Percentiles rank a stretch among this genome's conserved stretches.
Evolutionary conservation across 2,329 filamentous ascomycete genomes (phyloP).

Genomic region (Talaromyces islandicus): DNA sequence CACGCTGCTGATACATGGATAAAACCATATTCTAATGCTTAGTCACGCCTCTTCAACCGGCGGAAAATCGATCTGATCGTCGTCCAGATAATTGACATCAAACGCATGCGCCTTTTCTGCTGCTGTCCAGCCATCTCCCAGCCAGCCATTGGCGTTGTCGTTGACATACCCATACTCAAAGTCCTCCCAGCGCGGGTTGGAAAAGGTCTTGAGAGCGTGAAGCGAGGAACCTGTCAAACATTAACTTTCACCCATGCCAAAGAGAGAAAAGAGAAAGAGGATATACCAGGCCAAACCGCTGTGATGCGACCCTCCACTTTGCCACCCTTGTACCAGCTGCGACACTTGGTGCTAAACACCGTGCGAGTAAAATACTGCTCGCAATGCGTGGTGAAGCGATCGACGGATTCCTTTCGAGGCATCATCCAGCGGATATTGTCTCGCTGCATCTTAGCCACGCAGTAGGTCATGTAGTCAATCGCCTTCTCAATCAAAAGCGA

Average conservation of each 20-base stretch:
- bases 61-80: constrained; percentile 31
- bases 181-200: constrained; percentile 14
- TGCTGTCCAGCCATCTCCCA: constrained; percentile 15
- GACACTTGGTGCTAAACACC: constrained; percentile 8
- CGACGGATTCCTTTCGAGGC: constrained; percentile 6
- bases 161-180: constrained; percentile 16
- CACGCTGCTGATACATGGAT: not conserved
- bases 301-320: constrained; percentile 15
- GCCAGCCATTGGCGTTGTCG: constrained; percentile 14
- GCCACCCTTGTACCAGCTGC: constrained; percentile 15
- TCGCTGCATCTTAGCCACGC: constrained; percentile 7
- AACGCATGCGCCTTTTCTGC: constrained; percentile 21
- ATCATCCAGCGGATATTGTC: constrained; percentile 17
- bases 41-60: constrained; percentile 1
- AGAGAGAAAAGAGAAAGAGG: not conserved
- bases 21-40: not conserved
- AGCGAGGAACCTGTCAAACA: constrained; percentile 12
- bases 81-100: constrained; percentile 30
- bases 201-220: constrained; percentile 13
- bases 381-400: constrained; percentile 7
- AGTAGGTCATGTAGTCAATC: constrained; percentile 10
- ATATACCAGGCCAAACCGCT: constrained; percentile 19
- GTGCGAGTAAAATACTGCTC: constrained; percentile 6
- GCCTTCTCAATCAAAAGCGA: constrained; percentile 3
- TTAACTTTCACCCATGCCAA: not conserved